Evolutionary conservation across 1,284 basidiomycete species (phyloP), one percentile per base, ranked within the genome.

Genomic region (Boletus coffeatus): DNA sequence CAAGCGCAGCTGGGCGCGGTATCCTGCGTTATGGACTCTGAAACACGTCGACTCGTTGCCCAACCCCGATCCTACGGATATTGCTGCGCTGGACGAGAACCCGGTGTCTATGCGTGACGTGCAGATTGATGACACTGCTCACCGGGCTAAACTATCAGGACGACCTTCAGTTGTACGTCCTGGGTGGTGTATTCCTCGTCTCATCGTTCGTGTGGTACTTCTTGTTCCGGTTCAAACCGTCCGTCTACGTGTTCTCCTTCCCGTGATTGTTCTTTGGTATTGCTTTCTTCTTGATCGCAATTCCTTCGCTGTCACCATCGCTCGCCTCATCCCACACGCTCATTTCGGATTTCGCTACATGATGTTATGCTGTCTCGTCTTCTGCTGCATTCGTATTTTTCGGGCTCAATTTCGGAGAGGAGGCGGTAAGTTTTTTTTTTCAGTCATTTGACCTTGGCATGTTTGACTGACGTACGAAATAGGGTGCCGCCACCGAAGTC

Each of bases 401-500:
- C 72, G 93, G 94, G 74, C 83, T 95, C 67, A 96, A 96, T 77
- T 96, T 96, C 74, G 94, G 94, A 77, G 94, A 96, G 79, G 94
- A 96, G 82, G 94, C 93, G 37, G 92, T 89, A 73, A 46, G 85
- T 77, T 29, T 57, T 29, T 57, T 3, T 32, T 3, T 34, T 96
- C n/a, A 10, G 8, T n/a, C 16, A 16, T 55, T 61, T 57, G 29
- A 58, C 6, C 41, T 32, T 11, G 48, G 25, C 18, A 21, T 50
- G 25, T 21, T 13, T 62, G 43, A 62, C 67, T 68, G 61, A 71
- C 58, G 32, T 48, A 61, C 46, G 61, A 57, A 25, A 32, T 67
- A 89, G 87, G 90, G 94, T 71, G 93, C 94, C 61, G 92, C 93
- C 1, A 94, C 93, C 2, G 93, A 96, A 75, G 86, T 94, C 14